Conservation (phyloP, 306 rosid genomes). For the Parietaria judaica region DNA sequence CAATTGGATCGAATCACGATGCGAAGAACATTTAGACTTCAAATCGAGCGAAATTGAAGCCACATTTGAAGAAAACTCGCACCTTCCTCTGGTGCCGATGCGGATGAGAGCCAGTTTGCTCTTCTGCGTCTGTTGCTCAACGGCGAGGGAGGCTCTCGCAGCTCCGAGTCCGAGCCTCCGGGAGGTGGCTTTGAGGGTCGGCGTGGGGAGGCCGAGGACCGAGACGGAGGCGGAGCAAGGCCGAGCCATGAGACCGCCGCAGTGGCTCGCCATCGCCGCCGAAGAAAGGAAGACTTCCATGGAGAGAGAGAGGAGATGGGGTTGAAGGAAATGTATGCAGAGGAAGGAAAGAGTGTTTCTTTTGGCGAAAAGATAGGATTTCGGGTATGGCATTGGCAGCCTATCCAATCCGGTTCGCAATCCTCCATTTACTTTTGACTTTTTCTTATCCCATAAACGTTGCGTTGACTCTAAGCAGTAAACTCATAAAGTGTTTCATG, state of each 20-base stretch:
- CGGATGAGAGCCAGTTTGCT: slow-evolving; percentile 50
- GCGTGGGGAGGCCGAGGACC: slow-evolving; percentile 27
- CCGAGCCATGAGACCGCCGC: slow-evolving; percentile 12
- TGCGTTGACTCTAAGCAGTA: too few species aligned
- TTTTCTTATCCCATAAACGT: background rate
- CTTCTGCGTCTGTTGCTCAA: slow-evolving; percentile 51
- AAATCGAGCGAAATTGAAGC: background rate
- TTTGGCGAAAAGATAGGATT: slow-evolving; percentile 18
- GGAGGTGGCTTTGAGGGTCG: slow-evolving; percentile 34
- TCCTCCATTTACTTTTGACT: background rate
- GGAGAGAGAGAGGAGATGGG: background rate
- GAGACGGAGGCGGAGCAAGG: slow-evolving; percentile 30
- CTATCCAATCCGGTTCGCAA: slow-evolving; percentile 6
- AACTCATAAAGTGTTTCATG: too few species aligned
- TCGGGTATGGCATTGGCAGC: slow-evolving; percentile 1
- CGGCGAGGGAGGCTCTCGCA: slow-evolving; percentile 58
- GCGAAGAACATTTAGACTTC: too few species aligned
- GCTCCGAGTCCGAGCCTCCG: slow-evolving; percentile 17
- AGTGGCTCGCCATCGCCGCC: slow-evolving; percentile 14
- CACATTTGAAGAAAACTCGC: slow-evolving; percentile 13
- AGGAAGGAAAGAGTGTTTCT: slow-evolving; percentile 7
- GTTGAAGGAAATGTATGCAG: slow-evolving; percentile 19
- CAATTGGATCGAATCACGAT: too few species aligned
- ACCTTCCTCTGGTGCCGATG: slow-evolving; percentile 95
- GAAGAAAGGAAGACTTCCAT: slow-evolving; percentile 41